Conservation (phyloP, 805 yeast genomes). For the Pichia ethanolica region DNA sequence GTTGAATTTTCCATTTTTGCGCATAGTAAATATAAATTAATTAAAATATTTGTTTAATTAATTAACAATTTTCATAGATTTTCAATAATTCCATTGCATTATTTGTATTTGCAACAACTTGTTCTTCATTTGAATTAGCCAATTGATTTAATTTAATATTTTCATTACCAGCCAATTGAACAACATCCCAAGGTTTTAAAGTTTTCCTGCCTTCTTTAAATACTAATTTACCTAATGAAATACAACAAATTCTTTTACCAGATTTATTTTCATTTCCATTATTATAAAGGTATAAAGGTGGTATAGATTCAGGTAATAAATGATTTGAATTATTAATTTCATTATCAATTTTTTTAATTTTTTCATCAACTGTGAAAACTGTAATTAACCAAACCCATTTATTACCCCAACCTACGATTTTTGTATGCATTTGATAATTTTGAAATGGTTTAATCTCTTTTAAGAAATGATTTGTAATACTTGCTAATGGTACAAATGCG, state of each 20-base stretch:
- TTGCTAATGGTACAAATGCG: slow-evolving; percentile 74
- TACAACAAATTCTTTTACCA: slow-evolving; percentile 33
- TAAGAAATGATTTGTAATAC: slow-evolving; percentile 58
- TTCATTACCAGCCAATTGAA: neutral
- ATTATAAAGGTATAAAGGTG: neutral
- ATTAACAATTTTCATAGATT: neutral
- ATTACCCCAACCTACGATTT: slow-evolving; percentile 74
- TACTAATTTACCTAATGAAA: slow-evolving; percentile 71
- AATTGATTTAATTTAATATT: neutral
- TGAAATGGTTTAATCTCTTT: slow-evolving; percentile 68
- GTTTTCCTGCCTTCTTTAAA: slow-evolving; percentile 75
- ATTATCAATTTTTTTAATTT: neutral
- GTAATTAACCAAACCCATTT: slow-evolving; percentile 78
- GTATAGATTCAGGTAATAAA: neutral
- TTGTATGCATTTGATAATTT: slow-evolving; percentile 45
- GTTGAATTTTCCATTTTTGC: no score
- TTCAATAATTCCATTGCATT: neutral
- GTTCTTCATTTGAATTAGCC: neutral
- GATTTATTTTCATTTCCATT: neutral
- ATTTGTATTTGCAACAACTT: neutral
- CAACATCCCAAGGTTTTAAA: slow-evolving; percentile 42
- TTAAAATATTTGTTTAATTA: no score
- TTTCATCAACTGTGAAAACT: slow-evolving; percentile 41
- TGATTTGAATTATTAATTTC: neutral
- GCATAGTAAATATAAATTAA: no score